Evolutionary conservation across 306 rosid species (phyloP).

Genomic region (Begonia loranthoides): DNA sequence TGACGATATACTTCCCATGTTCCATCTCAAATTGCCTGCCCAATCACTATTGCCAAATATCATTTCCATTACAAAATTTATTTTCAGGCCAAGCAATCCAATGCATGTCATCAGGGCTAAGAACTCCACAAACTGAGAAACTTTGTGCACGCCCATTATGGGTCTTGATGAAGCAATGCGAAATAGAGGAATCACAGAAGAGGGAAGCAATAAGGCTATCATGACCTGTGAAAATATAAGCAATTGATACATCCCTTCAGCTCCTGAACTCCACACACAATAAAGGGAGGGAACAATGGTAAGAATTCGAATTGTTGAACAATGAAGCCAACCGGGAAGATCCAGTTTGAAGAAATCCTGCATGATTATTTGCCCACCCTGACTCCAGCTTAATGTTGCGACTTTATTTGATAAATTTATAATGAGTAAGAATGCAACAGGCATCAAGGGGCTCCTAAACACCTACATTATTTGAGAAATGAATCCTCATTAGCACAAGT

Average conservation of each 20-base stretch:
- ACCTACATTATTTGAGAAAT: constrained; percentile 31
- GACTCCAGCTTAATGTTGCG: constrained; percentile 58
- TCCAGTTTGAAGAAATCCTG: constrained; percentile 64
- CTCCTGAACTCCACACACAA: constrained; percentile 83
- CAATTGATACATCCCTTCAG: constrained; percentile 87
- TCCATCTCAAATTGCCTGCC: constrained; percentile 67
- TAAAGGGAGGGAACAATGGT: constrained; percentile 77
- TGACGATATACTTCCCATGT: constrained; percentile 42
- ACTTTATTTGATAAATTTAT: constrained; percentile 70
- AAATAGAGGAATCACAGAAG: constrained; percentile 85
- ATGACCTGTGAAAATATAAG: constrained; percentile 74
- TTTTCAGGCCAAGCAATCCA: constrained; percentile 75
- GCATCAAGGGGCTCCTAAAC: constrained; percentile 48
- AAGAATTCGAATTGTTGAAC: constrained; percentile 70
- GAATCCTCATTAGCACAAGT: constrained; percentile 11
- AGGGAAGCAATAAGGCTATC: constrained; percentile 77
- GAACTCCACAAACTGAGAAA: constrained; percentile 65
- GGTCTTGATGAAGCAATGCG: constrained; percentile 71
- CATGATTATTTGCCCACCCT: constrained; percentile 63
- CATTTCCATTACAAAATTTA: constrained; percentile 73
- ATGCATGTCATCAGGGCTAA: constrained; percentile 42
- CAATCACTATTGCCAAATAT: constrained; percentile 82
- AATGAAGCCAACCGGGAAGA: constrained; percentile 96
- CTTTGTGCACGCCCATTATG: constrained; percentile 72
- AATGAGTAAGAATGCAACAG: constrained; percentile 41